Conservation (phyloP, 768 basidiomycete genomes). For the Suillus lakei region DNA sequence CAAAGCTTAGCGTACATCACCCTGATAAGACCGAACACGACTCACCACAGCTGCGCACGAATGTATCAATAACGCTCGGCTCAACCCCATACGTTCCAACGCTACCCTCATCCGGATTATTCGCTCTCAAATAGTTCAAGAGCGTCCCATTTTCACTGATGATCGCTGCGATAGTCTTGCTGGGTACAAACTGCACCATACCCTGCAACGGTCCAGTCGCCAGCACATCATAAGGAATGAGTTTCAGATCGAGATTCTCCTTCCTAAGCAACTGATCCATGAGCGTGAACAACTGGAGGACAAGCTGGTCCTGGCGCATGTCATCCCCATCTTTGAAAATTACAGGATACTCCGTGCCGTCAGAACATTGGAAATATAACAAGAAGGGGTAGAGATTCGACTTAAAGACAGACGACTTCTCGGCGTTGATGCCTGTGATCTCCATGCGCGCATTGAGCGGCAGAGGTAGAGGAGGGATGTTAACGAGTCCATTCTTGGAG, state of each 20-base stretch:
- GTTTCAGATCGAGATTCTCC: constrained; percentile 92
- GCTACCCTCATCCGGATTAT: constrained; percentile 93
- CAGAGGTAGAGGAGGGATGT: constrained; percentile 81
- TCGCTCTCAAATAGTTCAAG: constrained; percentile 84
- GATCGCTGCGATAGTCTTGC: constrained; percentile 94
- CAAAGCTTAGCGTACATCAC: constrained; percentile 15
- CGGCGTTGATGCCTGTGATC: constrained; percentile 85
- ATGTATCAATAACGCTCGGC: constrained; percentile 92
- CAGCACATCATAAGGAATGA: constrained; percentile 91
- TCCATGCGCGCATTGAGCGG: constrained; percentile 89
- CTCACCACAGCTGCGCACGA: constrained; percentile 80
- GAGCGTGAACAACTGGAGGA: constrained; percentile 96
- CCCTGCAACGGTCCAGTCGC: constrained; percentile 93
- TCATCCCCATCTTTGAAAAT: constrained; percentile 99
- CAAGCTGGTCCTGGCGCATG: constrained; percentile 97
- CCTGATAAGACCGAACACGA: background rate
- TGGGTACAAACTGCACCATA: constrained; percentile 95
- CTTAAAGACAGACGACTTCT: constrained; percentile 96
- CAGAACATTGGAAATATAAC: constrained; percentile 86
- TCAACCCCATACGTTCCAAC: constrained; percentile 96
- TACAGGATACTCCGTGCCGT: constrained; percentile 86
- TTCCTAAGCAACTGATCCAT: constrained; percentile 95
- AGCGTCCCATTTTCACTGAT: constrained; percentile 90
- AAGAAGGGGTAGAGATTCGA: constrained; percentile 93
- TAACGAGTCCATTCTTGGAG: constrained; percentile 80